phyloP scores from a whole-genome alignment of 1,284 basidiomycete genomes.

The Paramarasmius palmivorus region DNA sequence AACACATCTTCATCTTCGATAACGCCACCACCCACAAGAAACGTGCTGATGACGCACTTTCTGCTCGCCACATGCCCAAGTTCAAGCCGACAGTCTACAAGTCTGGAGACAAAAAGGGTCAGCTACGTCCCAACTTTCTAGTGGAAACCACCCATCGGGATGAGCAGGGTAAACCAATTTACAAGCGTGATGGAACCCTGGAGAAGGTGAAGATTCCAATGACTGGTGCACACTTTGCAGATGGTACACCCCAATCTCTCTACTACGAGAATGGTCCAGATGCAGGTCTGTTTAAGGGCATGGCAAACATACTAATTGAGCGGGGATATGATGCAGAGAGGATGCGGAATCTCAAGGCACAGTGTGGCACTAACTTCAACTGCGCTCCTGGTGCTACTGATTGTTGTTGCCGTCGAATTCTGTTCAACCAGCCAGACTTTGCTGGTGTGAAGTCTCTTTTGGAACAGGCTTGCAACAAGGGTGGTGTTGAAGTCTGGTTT shows the following conservation, averaged over 20 bases:
- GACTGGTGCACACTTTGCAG: slow-evolving; percentile 10
- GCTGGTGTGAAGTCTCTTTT: slow-evolving; percentile 17
- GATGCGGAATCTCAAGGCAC: background rate
- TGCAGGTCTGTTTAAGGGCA: slow-evolving; percentile 26
- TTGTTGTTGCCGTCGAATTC: slow-evolving; percentile 20
- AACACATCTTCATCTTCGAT: slow-evolving; percentile 33
- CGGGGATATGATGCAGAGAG: slow-evolving; percentile 4
- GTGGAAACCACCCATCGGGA: background rate
- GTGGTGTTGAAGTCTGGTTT: slow-evolving; percentile 16
- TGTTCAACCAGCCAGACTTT: slow-evolving; percentile 26
- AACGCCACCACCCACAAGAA: slow-evolving; percentile 37
- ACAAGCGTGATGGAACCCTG: slow-evolving; percentile 1
- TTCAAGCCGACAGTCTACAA: slow-evolving; percentile 20
- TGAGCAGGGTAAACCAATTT: background rate
- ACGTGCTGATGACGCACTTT: slow-evolving; percentile 27
- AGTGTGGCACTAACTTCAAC: slow-evolving; percentile 13
- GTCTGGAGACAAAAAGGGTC: background rate
- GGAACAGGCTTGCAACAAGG: slow-evolving; percentile 10
- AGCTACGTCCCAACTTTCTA: background rate
- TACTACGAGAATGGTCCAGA: slow-evolving; percentile 21
- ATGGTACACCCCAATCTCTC: slow-evolving; percentile 21
- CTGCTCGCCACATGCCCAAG: slow-evolving; percentile 25
- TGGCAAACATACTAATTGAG: slow-evolving; percentile 23
- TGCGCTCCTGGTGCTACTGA: slow-evolving; percentile 8
- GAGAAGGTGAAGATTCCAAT: slow-evolving; percentile 16